phyloP scores from a whole-genome alignment of 805 yeast genomes.

The Candida schatavii region DNA sequence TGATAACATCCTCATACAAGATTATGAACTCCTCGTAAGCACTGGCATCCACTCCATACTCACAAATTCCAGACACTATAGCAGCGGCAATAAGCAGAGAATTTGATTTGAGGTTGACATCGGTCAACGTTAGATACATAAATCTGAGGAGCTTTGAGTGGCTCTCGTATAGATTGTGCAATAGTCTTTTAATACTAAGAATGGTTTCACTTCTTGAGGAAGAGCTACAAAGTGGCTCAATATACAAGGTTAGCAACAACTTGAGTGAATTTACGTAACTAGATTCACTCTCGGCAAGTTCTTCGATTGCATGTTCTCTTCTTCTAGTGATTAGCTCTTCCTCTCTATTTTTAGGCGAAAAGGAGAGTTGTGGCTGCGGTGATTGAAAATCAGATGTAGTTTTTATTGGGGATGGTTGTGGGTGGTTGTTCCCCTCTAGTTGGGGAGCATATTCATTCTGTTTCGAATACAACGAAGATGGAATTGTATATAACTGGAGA shows the following conservation, averaged over 20 bases:
- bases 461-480: too few relatives aligned
- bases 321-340: conserved; percentile 8
- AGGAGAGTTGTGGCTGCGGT: conserved; percentile 18
- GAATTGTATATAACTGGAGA: background rate
- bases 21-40: conserved; percentile 34
- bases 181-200: background rate
- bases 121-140: background rate
- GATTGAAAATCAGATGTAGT: conserved; percentile 9
- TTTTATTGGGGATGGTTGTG: background rate
- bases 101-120: background rate
- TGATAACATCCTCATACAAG: conserved; percentile 29
- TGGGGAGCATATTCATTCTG: too few relatives aligned
- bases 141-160: conserved; percentile 25
- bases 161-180: conserved; percentile 16
- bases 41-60: conserved; percentile 17
- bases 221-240: conserved; percentile 29
- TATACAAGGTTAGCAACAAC: conserved; percentile 41
- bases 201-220: conserved; percentile 12
- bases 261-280: conserved; percentile 44
- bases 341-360: conserved; percentile 14
- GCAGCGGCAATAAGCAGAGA: conserved; percentile 2
- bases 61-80: conserved; percentile 9
- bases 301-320: conserved; percentile 37
- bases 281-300: conserved; percentile 48
- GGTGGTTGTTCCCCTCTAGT: too few relatives aligned